Percentiles rank a stretch among this genome's conserved stretches.
These are phyloP conservation scores for Ceratocystis papillata DNA, from an alignment of 2,329 filamentous ascomycete genomes.

Conservation along the genomic window DNA sequence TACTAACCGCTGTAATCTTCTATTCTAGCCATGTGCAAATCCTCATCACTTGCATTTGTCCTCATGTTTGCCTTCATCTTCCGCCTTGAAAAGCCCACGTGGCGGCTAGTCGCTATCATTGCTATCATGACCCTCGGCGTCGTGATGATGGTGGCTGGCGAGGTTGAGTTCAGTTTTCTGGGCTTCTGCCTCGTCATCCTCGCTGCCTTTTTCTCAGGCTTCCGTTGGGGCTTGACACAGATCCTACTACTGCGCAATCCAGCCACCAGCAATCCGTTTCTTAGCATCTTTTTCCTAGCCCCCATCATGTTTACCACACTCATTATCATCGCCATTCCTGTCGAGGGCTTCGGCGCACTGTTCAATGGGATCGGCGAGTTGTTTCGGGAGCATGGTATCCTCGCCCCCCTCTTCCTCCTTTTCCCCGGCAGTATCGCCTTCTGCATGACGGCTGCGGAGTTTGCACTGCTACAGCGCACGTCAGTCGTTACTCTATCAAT, in stretches of 20 bases:
- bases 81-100: conserved; percentile 75
- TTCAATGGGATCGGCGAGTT: conserved; percentile 54
- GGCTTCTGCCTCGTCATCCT: conserved; percentile 90
- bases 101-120: conserved; percentile 78
- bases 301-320: conserved; percentile 90
- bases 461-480: conserved; percentile 86
- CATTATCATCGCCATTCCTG: conserved; percentile 66
- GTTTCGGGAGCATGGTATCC: conserved; percentile 55
- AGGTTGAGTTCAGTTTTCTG: conserved; percentile 74
- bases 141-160: conserved; percentile 95
- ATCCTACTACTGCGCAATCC: conserved; percentile 89
- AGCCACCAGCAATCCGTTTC: conserved; percentile 91
- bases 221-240: conserved; percentile 97
- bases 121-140: conserved; percentile 85
- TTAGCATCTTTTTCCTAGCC: conserved; percentile 93
- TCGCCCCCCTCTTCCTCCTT: conserved; percentile 62
- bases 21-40: conserved; percentile 83
- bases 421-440: conserved; percentile 90
- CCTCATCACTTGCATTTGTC: conserved; percentile 87
- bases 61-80: conserved; percentile 92
- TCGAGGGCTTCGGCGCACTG: conserved; percentile 67
- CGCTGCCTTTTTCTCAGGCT: conserved; percentile 88
- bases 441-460: conserved; percentile 92
- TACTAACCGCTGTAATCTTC: no score
- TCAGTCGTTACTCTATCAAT: conserved; percentile 94